Base-by-base conservation (phyloP, 148 eudicot species). In the Silene latifolia region DNA sequence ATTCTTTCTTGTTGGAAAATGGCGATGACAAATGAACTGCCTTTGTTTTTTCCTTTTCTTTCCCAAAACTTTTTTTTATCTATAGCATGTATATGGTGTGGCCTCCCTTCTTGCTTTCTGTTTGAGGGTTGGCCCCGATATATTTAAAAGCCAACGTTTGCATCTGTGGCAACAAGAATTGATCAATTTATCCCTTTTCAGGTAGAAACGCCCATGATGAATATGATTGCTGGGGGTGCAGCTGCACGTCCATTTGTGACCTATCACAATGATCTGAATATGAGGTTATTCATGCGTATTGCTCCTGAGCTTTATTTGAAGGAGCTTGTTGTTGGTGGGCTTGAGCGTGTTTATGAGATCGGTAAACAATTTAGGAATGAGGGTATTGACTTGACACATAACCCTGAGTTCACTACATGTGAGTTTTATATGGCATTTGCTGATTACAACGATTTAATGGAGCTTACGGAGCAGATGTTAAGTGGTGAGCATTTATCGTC, bases 181-280 rank as follows among this genome's bases (percentile, higher is more conserved):
- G 8, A 51, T 12, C 23, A 12, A 51, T 23, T 47, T 23, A 17
- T 72, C 18, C 20, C 2, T 15, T 67, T 44, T 4, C 53, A 93
- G 97, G 97, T 95, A 72, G 99, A 95, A 85, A 95, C 97, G 24
- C 97, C 97, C 8, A 90, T 90, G 96, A 92, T 92, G 99, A 95
- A 95, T 80, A 88, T 95, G 96, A 92, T 92, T 83, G 84, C 97
- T 76, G 99, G 99, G 12, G 99, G 99, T 77, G 99, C 99, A 27
- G 92, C 99, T 77, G 99, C 99, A 20, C 91, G 96, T 20, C 99
- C 99, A 63, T 95, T 95, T 89, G 89, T 87, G 60, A 95, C 97
- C 68, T 86, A 90, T 85, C 99, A 92, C 85, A 95, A 95, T 85
- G 99, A 95, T 5, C 85, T 95, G 62, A 88, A 90, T 77, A 89